These are phyloP conservation scores for Saccharomyces mikatae DNA, from an alignment of 805 yeast species.

Conservation along the genomic window DNA sequence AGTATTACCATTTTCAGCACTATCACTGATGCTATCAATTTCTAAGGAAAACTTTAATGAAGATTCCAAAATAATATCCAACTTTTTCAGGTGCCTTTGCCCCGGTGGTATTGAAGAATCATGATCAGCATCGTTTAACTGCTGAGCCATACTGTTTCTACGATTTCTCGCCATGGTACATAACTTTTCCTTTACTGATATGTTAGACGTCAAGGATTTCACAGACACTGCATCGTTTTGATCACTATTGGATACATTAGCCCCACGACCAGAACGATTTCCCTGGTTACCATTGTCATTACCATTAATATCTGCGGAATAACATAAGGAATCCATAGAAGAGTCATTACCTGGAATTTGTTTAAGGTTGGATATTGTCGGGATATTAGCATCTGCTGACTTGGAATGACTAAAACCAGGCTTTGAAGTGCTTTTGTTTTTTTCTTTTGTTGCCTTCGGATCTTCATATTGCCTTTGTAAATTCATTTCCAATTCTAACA, in stretches of 20 bases:
- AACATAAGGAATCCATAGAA: neutral
- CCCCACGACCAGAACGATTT: neutral
- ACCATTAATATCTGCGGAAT: conserved; percentile 1
- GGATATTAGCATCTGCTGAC: neutral
- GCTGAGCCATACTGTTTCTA: conserved; percentile 11
- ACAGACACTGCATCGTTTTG: conserved; percentile 1
- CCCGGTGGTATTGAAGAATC: conserved; percentile 1
- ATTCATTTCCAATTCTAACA: conserved; percentile 18
- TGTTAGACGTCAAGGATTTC: conserved; percentile 1
- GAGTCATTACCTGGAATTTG: neutral
- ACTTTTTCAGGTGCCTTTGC: conserved; percentile 5
- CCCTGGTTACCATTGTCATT: neutral
- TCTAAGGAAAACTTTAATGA: conserved; percentile 19
- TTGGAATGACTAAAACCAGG: neutral
- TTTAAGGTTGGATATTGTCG: neutral
- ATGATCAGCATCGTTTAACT: conserved; percentile 7
- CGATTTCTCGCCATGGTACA: conserved; percentile 13
- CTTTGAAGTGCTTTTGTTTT: neutral
- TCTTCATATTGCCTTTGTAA: conserved; percentile 9
- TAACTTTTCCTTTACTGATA: conserved; percentile 9
- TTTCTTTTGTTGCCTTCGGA: neutral
- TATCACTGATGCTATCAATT: conserved; percentile 17
- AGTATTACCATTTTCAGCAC: conserved; percentile 4
- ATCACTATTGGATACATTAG: neutral
- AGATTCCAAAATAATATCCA: conserved; percentile 17